Conservation (phyloP, 2,329 filamentous ascomycete species). For the Teratosphaeria epicoccoides region DNA sequence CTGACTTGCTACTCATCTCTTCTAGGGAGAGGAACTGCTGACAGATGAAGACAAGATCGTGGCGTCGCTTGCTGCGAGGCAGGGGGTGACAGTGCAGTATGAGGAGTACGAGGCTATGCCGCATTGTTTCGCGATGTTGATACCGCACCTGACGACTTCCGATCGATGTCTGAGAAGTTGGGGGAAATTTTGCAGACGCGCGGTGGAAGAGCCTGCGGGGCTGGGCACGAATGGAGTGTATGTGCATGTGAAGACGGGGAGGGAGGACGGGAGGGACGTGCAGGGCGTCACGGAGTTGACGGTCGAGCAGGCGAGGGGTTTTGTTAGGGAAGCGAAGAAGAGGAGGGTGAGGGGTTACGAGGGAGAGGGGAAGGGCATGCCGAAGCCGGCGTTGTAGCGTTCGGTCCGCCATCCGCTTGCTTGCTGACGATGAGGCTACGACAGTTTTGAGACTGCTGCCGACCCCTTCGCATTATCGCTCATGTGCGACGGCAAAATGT, state of each 20-base stretch:
- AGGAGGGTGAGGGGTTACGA: constrained; percentile 22
- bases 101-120: constrained; percentile 75
- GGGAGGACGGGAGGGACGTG: constrained; percentile 19
- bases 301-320: constrained; percentile 19
- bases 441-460: too few species aligned
- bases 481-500: too few species aligned
- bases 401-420: too few species aligned
- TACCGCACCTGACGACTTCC: constrained; percentile 25
- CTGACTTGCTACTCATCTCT: too few species aligned
- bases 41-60: constrained; percentile 56
- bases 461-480: too few species aligned
- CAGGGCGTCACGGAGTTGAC: constrained; percentile 9
- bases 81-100: constrained; percentile 53
- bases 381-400: constrained; percentile 23
- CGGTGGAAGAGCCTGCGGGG: constrained; percentile 17
- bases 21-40: constrained; percentile 66
- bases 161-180: constrained; percentile 29
- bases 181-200: constrained; percentile 20
- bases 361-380: constrained; percentile 23
- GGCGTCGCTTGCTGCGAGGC: constrained; percentile 43
- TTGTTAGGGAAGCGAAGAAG: constrained; percentile 21
- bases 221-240: constrained; percentile 22
- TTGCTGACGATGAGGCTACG: too few species aligned
- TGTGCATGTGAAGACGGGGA: constrained; percentile 21
- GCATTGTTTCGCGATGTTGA: constrained; percentile 49